Conservation (phyloP, 805 yeast species). For the Yamadazyma phyllophila region DNA sequence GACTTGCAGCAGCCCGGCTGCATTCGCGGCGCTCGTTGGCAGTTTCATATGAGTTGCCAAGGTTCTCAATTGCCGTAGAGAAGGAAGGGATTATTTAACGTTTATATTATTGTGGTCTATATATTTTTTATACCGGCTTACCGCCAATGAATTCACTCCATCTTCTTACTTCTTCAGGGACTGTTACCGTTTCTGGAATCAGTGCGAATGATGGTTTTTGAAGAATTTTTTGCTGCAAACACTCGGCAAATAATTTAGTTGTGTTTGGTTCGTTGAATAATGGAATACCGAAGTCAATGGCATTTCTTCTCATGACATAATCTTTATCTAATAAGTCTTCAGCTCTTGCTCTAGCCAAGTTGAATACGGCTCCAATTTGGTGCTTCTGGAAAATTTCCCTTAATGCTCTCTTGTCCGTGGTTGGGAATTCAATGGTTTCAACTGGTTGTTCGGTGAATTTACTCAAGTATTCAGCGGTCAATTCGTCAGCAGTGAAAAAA, state of each 20-base stretch:
- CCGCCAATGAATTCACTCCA: conserved; percentile 98
- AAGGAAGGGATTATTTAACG: too few species aligned
- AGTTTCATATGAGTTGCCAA: too few species aligned
- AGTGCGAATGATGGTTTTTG: conserved; percentile 51
- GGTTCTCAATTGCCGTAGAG: too few species aligned
- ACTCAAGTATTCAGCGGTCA: conserved; percentile 67
- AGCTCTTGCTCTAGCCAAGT: conserved; percentile 88
- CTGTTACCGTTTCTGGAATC: conserved; percentile 39
- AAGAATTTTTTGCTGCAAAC: conserved; percentile 68
- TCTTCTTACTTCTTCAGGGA: conserved; percentile 85
- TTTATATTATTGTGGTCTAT: neutral
- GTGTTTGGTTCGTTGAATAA: conserved; percentile 97
- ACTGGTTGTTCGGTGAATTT: conserved; percentile 44
- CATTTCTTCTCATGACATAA: conserved; percentile 98
- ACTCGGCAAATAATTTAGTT: conserved; percentile 78
- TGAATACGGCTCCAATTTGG: conserved; percentile 84
- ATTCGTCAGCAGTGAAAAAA: conserved; percentile 71
- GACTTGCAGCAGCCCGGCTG: too few species aligned
- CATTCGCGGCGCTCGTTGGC: too few species aligned
- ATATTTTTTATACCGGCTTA: conserved; percentile 61
- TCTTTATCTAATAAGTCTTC: conserved; percentile 81
- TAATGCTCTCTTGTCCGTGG: conserved; percentile 86
- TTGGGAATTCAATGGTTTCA: conserved; percentile 83
- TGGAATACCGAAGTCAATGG: conserved; percentile 96
- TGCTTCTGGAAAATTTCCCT: conserved; percentile 90